Evolutionary conservation across 495 filamentous ascomycete species (phyloP).

Genomic region (Penicillium macrosclerotiorum): DNA sequence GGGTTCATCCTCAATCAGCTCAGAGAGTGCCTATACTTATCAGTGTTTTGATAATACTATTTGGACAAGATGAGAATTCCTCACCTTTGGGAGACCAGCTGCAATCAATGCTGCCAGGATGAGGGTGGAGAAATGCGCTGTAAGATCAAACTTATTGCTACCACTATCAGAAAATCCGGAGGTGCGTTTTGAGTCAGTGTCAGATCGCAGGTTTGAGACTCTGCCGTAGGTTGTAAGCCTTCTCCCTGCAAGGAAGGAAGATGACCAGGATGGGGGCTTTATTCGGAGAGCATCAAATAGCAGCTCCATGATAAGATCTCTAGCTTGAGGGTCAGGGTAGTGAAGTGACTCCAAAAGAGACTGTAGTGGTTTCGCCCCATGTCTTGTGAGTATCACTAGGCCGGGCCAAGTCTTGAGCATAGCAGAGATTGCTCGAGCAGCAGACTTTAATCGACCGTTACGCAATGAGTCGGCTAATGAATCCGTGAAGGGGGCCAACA

Average conservation of each 20-base stretch:
- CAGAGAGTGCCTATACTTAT: conserved; percentile 53
- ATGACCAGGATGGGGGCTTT: conserved; percentile 94
- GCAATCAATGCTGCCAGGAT: conserved; percentile 82
- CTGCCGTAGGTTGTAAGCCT: conserved; percentile 91
- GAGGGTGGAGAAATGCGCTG: conserved; percentile 91
- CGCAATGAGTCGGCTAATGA: conserved; percentile 61
- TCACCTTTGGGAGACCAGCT: conserved; percentile 72
- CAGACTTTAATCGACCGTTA: conserved; percentile 77
- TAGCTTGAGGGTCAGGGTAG: conserved; percentile 61
- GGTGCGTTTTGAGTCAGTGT: conserved; percentile 45
- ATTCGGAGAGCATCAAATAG: conserved; percentile 90
- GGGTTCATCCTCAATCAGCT: conserved; percentile 66
- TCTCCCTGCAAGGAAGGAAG: conserved; percentile 89
- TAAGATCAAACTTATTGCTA: conserved; percentile 71
- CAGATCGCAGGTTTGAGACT: conserved; percentile 80
- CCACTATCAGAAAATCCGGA: conserved; percentile 57
- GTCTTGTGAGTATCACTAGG: conserved; percentile 79
- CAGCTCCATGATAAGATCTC: conserved; percentile 76
- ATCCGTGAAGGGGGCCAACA: conserved; percentile 89
- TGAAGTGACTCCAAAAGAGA: conserved; percentile 80
- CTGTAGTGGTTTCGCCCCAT: conserved; percentile 74
- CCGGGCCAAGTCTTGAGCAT: conserved; percentile 91
- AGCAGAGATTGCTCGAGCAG: conserved; percentile 80
- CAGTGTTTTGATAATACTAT: conserved; percentile 4
- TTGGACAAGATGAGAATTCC: conserved; percentile 8